A percentile compares a stretch with the other conserved stretches of the same genome.
phyloP scores from a whole-genome alignment of 2,329 filamentous ascomycete genomes.

The Sporothrix phasma region DNA sequence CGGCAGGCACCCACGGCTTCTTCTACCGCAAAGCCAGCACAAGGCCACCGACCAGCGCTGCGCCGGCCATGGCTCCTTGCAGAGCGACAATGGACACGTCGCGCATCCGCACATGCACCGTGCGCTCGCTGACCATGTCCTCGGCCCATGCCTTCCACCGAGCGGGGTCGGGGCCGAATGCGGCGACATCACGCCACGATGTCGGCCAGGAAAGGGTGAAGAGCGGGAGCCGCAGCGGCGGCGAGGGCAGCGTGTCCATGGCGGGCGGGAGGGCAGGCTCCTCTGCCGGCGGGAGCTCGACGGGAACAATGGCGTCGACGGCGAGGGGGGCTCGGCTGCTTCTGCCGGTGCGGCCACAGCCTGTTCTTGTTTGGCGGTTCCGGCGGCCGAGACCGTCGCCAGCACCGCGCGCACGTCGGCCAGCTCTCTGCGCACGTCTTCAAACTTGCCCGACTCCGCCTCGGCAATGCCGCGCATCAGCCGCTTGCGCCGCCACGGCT shows the following conservation, averaged over 20 bases:
- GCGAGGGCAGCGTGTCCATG: neutral
- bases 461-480: slow-evolving; percentile 77
- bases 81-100: slow-evolving; percentile 61
- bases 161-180: slow-evolving; percentile 30
- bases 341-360: neutral
- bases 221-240: neutral
- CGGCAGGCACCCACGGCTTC: neutral
- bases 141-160: slow-evolving; percentile 40
- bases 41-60: slow-evolving; percentile 23
- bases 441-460: slow-evolving; percentile 53
- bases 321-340: neutral
- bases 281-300: neutral
- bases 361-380: too few species aligned
- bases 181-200: slow-evolving; percentile 33
- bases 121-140: slow-evolving; percentile 57
- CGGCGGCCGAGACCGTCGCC: slow-evolving; percentile 17
- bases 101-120: slow-evolving; percentile 53
- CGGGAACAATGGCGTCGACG: neutral
- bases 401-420: slow-evolving; percentile 26
- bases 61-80: slow-evolving; percentile 58
- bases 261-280: neutral
- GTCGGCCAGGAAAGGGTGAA: slow-evolving; percentile 4
- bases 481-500: slow-evolving; percentile 78
- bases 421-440: slow-evolving; percentile 39
- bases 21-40: slow-evolving; percentile 7